Evolutionary conservation across 2,329 filamentous ascomycete genomes (phyloP), one percentile per base, ranked within the genome.

Genomic region (Talaromyces sp.): DNA sequence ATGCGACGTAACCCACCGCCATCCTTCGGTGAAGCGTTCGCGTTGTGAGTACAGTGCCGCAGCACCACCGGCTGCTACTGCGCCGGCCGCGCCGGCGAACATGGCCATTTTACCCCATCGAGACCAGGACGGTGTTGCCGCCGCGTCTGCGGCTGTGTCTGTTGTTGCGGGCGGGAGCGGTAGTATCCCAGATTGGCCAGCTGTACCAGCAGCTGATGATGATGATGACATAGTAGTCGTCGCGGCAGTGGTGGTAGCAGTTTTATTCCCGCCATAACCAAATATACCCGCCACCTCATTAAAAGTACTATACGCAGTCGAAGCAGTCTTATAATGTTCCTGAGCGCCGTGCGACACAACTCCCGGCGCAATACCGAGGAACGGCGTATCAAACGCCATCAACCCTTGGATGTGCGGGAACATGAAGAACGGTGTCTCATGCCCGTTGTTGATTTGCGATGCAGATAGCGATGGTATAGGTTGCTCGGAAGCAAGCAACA

Each of bases 341-440:
- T 97, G 91, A 5, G 93, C 92, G 0, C 77, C 76, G 62, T 81
- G 77, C 7, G 79, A 79, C 15, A 79, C 71, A 37, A 81, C 78
- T 2, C 75, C 75, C 2, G 77, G 78, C 2, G 79, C 76, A 60
- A 80, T 78, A 5, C 80, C 80, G 39, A 82, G 70, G 55, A 89
- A 99, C 1, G 94, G 94, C 0, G 94, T 99, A 75, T 97, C 93
- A 70, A 97, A 96, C 53, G 92, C 90, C 50, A 97, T 82, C 25
- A 97, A 84, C 64, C 89, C 93, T 73, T 93, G 89, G 63, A 97
- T 85, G 72, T 91, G 93, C 1, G 93, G 93, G 71, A 97, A 97
- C 88, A 97, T 93, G 70, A 96, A 84, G 11, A 67, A 67, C 8
- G 55, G 56, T 17, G 64, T 66, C 2, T 67, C 72, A 39, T 70